Conservation (phyloP, 2,329 filamentous ascomycete genomes). For the Dactylellina leptospora region DNA sequence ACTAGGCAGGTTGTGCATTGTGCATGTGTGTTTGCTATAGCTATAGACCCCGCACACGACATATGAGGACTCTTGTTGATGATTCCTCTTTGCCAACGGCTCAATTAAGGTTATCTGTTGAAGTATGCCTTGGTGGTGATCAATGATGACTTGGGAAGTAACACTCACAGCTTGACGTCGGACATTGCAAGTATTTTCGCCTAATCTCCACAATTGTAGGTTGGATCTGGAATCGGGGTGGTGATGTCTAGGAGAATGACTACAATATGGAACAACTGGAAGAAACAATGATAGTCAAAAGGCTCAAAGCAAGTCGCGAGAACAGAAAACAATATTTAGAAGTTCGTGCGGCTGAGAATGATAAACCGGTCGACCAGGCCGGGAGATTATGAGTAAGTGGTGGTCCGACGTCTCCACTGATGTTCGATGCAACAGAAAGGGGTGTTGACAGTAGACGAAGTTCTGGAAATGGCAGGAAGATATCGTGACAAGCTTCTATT, state of each 20-base stretch:
- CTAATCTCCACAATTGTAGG: neutral
- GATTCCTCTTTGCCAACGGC: constrained; percentile 15
- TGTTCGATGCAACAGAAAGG: constrained; percentile 10
- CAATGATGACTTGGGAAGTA: neutral
- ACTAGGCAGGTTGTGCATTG: too few species aligned
- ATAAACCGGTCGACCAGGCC: neutral
- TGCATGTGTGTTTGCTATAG: constrained; percentile 15
- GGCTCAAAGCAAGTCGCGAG: too few species aligned
- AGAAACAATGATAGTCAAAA: neutral
- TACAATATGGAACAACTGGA: neutral
- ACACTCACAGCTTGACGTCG: constrained; percentile 43
- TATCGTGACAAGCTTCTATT: constrained; percentile 11
- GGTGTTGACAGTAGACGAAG: constrained; percentile 13
- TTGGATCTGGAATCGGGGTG: neutral
- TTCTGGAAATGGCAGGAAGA: constrained; percentile 38
- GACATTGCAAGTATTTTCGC: constrained; percentile 29
- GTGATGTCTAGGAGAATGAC: constrained; percentile 7
- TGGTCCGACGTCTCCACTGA: constrained; percentile 14
- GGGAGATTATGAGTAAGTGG: neutral
- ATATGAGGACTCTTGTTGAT: constrained; percentile 4
- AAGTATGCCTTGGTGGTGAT: constrained; percentile 9
- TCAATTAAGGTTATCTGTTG: constrained; percentile 6
- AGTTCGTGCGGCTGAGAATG: constrained; percentile 32
- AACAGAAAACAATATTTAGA: too few species aligned
- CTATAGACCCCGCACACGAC: constrained; percentile 16